Evolutionary conservation across 2,329 filamentous ascomycete species (phyloP).

Genomic region (Tolypocladium endophyticum): DNA sequence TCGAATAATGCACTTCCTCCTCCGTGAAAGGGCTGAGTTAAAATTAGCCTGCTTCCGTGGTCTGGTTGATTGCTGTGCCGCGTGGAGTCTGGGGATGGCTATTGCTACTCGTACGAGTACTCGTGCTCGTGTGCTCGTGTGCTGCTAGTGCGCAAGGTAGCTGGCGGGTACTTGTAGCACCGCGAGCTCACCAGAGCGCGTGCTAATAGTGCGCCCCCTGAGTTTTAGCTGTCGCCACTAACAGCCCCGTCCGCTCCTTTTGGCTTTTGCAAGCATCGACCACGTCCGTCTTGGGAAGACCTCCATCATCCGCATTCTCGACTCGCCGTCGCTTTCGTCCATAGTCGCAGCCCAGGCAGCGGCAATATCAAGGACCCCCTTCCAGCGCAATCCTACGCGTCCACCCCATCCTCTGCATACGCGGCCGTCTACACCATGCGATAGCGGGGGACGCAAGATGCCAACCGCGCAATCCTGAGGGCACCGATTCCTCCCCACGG

Average conservation of each 20-base stretch:
- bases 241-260: neutral
- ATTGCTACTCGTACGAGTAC: no score
- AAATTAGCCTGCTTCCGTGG: neutral
- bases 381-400: neutral
- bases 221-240: neutral
- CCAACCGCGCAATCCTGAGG: neutral
- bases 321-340: neutral
- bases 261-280: neutral
- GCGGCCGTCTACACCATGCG: neutral
- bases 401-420: neutral
- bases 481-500: neutral
- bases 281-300: neutral
- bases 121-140: no score
- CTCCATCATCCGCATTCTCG: neutral
- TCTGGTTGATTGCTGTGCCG: no score
- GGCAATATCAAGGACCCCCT: neutral
- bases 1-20: neutral
- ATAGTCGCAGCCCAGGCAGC: neutral
- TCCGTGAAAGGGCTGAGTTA: no score
- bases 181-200: neutral
- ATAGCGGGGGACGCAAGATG: conserved; percentile 3
- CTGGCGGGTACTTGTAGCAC: no score
- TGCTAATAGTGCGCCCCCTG: neutral
- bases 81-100: no score
- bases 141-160: neutral